These are phyloP conservation scores for Polytolypa hystricis DNA, from an alignment of 2,329 filamentous ascomycete genomes.

Conservation along the genomic window DNA sequence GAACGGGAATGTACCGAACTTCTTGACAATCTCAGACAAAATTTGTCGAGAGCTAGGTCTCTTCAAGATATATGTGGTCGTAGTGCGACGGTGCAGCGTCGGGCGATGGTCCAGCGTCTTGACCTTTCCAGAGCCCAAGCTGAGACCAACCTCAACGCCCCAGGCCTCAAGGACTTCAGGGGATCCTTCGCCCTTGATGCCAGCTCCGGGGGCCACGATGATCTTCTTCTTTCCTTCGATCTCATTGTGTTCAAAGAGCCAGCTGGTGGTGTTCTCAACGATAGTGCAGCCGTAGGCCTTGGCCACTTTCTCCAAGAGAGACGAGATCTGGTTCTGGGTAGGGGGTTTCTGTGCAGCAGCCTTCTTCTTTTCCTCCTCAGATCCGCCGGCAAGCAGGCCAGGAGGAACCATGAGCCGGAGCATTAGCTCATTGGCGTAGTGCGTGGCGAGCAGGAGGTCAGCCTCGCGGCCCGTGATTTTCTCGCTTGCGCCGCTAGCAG, in stretches of 20 bases:
- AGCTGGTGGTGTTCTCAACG: conserved; percentile 96
- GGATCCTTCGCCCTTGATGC: conserved; percentile 80
- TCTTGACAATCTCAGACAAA: conserved; percentile 89
- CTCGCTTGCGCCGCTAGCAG: conserved; percentile 50
- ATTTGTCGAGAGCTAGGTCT: conserved; percentile 85
- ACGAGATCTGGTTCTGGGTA: conserved; percentile 76
- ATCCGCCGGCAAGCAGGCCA: conserved; percentile 69
- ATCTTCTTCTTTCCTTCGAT: conserved; percentile 99
- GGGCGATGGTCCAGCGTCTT: conserved; percentile 81
- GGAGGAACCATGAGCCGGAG: conserved; percentile 83
- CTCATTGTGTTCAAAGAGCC: conserved; percentile 92
- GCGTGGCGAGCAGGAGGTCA: conserved; percentile 77
- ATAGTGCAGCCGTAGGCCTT: conserved; percentile 85
- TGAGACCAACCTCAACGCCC: conserved; percentile 94
- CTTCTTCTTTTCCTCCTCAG: conserved; percentile 93
- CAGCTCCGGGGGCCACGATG: conserved; percentile 66
- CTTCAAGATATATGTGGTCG: conserved; percentile 86
- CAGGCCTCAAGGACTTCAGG: conserved; percentile 89
- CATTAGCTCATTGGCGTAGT: conserved; percentile 94
- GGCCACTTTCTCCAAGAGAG: conserved; percentile 79
- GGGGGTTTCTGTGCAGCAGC: conserved; percentile 70
- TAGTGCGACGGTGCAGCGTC: conserved; percentile 86
- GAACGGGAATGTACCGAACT: conserved; percentile 96
- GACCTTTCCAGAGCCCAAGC: conserved; percentile 83
- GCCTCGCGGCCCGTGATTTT: conserved; percentile 65